These are phyloP conservation scores for Claviceps monticola DNA, from an alignment of 2,329 filamentous ascomycete genomes.

Conservation along the genomic window DNA sequence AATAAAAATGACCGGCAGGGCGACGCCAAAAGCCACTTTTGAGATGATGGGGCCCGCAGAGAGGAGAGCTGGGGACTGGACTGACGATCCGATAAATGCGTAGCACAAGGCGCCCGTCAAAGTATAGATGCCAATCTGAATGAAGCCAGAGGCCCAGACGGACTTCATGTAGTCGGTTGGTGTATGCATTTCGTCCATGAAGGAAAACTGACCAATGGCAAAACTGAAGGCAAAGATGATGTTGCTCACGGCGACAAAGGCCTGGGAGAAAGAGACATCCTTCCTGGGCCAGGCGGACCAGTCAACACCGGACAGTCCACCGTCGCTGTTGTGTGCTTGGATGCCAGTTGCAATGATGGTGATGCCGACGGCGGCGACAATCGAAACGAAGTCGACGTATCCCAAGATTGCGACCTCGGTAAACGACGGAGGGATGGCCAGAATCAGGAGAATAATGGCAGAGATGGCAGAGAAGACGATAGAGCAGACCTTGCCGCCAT, in stretches of 20 bases:
- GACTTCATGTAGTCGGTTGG: conserved; percentile 35
- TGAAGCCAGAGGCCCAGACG: conserved; percentile 45
- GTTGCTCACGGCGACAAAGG: conserved; percentile 50
- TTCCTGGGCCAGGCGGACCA: conserved; percentile 34
- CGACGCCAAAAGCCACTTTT: conserved; percentile 57
- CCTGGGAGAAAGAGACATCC: conserved; percentile 34
- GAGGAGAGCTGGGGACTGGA: conserved; percentile 53
- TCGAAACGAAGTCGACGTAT: conserved; percentile 46
- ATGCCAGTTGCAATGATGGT: conserved; percentile 54
- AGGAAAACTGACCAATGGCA: conserved; percentile 36
- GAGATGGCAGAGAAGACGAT: conserved; percentile 31
- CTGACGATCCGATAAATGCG: conserved; percentile 47
- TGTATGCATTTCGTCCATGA: conserved; percentile 41
- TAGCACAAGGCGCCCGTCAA: conserved; percentile 55
- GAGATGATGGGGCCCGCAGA: conserved; percentile 44
- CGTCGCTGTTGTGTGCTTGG: conserved; percentile 18
- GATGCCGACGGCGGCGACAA: conserved; percentile 48
- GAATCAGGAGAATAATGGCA: conserved; percentile 29
- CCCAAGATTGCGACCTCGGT: conserved; percentile 34
- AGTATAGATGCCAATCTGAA: conserved; percentile 53
- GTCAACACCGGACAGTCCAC: conserved; percentile 19
- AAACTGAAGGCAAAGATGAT: conserved; percentile 58
- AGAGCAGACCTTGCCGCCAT: conserved; percentile 37
- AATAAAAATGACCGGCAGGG: conserved; percentile 59
- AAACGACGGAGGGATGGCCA: conserved; percentile 34